A percentile compares a stretch with the other conserved stretches of the same genome.
Conservation (phyloP, 176 grass and related monocot genomes). For the Musa itinerans region DNA sequence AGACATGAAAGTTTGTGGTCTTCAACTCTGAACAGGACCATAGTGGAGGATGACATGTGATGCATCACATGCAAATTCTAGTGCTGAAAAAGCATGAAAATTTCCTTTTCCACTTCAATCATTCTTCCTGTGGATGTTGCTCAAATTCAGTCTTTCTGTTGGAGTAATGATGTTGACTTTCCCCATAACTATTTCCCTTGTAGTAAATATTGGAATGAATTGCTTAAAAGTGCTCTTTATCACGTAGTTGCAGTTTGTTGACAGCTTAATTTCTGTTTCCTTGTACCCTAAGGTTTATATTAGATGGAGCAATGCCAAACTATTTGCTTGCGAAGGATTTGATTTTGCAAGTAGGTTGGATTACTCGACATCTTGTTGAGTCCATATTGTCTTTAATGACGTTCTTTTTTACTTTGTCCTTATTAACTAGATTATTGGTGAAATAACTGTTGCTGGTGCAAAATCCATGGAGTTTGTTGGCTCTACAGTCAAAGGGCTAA, state of each 20-base stretch:
- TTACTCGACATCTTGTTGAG: background rate
- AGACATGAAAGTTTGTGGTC: too few species aligned
- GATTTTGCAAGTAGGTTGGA: slow-evolving; percentile 83
- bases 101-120: too few species aligned
- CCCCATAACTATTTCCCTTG: background rate
- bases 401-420: background rate
- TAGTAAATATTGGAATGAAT: background rate
- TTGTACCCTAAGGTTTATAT: slow-evolving; percentile 64
- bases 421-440: slow-evolving; percentile 68
- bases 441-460: slow-evolving; percentile 80
- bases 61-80: too few species aligned
- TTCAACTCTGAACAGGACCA: too few species aligned
- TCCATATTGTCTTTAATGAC: background rate
- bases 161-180: background rate
- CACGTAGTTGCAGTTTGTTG: background rate
- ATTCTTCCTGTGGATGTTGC: too few species aligned
- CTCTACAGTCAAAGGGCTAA: slow-evolving; percentile 62
- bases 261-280: slow-evolving; percentile 53
- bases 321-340: slow-evolving; percentile 97
- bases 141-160: too few species aligned
- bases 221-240: background rate
- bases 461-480: slow-evolving; percentile 87
- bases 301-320: slow-evolving; percentile 93
- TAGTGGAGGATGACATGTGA: too few species aligned
- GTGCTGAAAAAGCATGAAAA: too few species aligned